Evolutionary conservation across 2,329 filamentous ascomycete species (phyloP), one percentile per base, ranked within the genome.

Genomic region (Fusarium sp.): DNA sequence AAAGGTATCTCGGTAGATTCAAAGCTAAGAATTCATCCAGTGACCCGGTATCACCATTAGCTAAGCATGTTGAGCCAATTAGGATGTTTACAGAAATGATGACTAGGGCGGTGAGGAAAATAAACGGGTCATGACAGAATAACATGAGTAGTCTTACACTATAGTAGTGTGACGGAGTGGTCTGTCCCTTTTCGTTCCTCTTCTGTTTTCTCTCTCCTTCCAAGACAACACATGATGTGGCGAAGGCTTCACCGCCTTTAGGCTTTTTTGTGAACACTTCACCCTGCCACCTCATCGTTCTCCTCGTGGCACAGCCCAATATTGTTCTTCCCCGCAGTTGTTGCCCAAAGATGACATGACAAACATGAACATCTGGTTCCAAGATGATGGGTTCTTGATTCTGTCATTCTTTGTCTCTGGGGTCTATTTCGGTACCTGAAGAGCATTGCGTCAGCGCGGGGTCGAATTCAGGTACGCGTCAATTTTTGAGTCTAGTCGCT

Each of bases 1-100:
- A 64, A 67, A 66, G 65, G 65, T 67, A 67, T 62, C 57, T 67
- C 57, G 57, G 63, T 67, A 69, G 67, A 54, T 57, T 66, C 46
- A 54, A 46, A 51, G 49, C 67, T 62, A 62, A 58, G 67, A 70
- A 69, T 63, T 61, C 51, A 22, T 57, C 61, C 63, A 63, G 30
- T 40, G 18, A 32, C 27, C 32, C 29, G 63, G 65, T 53, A 49
- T 64, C 65, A 49, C 57, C 54, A 66, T 68, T 68, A 68, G 64
- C 65, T 68, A 68, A 68, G 46, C 65, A 57, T 44, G 51, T 60
- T 65, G n/a, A n/a, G 29, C 63, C 63, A 66, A 60, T 42, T 18
- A 51, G 4, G n/a, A 7, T 7, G 0, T 5, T 7, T 4, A 13
- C 2, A 54, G 47, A 45, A 41, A 24, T 10, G 40, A 45, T 65